A percentile compares a stretch with the other conserved stretches of the same genome.
These are phyloP conservation scores for Dalbergia cultrata DNA, from an alignment of 306 rosid species.

Conservation along the genomic window DNA sequence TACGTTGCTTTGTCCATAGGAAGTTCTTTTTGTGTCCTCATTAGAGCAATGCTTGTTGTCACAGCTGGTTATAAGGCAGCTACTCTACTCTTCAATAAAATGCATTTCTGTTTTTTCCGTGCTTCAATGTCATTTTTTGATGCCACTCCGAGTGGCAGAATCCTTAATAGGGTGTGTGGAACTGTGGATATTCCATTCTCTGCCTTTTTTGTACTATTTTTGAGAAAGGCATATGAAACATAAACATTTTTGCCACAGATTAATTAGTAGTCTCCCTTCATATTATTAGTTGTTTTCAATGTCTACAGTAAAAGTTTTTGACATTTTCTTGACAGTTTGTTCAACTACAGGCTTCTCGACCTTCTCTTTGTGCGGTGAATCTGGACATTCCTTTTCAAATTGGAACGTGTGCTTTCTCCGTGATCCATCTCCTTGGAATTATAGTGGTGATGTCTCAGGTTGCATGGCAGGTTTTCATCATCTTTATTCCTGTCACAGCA, in stretches of 20 bases:
- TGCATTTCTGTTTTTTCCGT: slow-evolving; percentile 73
- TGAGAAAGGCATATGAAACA: no score
- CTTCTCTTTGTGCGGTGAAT: slow-evolving; percentile 47
- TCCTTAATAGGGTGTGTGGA: slow-evolving; percentile 61
- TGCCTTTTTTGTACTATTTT: no score
- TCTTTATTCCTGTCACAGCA: slow-evolving; percentile 56
- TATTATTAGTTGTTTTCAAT: no score
- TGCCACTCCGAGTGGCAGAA: slow-evolving; percentile 68
- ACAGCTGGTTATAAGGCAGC: slow-evolving; percentile 75
- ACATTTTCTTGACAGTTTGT: background rate
- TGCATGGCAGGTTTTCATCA: slow-evolving; percentile 52
- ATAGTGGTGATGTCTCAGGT: slow-evolving; percentile 53
- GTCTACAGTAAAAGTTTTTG: no score
- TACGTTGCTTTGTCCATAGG: slow-evolving; percentile 72
- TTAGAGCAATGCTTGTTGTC: slow-evolving; percentile 52
- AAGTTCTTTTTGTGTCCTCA: slow-evolving; percentile 65
- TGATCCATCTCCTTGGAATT: slow-evolving; percentile 43
- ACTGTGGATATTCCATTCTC: no score
- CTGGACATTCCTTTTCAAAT: slow-evolving; percentile 12
- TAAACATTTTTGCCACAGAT: background rate
- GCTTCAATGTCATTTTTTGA: slow-evolving; percentile 92
- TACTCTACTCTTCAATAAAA: slow-evolving; percentile 69
- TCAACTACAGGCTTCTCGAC: slow-evolving; percentile 56
- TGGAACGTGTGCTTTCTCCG: background rate
- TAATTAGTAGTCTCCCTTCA: no score